Base-by-base conservation (phyloP, 257 asterid species). In the Solanum pinnatisectum region DNA sequence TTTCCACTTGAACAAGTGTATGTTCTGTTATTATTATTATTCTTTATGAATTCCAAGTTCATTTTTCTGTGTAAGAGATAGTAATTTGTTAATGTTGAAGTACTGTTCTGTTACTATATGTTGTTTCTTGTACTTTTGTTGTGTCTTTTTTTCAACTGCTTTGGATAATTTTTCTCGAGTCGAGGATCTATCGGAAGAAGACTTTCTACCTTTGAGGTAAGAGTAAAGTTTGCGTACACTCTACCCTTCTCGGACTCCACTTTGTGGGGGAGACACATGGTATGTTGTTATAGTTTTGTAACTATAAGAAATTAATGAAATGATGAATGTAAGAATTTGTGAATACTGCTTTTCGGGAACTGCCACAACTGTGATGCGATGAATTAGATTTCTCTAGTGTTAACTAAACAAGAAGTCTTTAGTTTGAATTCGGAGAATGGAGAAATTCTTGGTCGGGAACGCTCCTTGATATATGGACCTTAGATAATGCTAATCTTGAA, bases 241-340 rank as follows among this genome's bases (percentile, higher is more conserved):
- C 16, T 63, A 0, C 3, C 11, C 16, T 63, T 0, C 2, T 0
- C 0, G 10, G 7, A n/a, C 71, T 0, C 0, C 15, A 63, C 32
- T 4, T 23, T 23, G 70, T 63, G 30, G 0, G 63, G 6, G 7
- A 23, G 32, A 63, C 15, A 23, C 30, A 0, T 0, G 32, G 0
- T 63, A 63, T 63, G 71, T 63, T n/a, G 0, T 63, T 23, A 0
- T 13, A 68, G 36, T 68, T 27, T 67, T n/a, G n/a, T 25, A 13
- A 68, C 74, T 68, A 68, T 2, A 27, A 68, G 74, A 13, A 27
- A 68, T 27, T 68, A 1, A 68, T 27, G 32, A 27, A 5, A 27
- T 13, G 18, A 5, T 67, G 15, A 67, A 67, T 67, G 73, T 67
- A 67, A 25, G 35, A 67, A 67, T 25, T 25, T 65, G 73, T 11